These are phyloP conservation scores for Fusarium pseudonygamai DNA, from an alignment of 2,329 filamentous ascomycete species.

Conservation along the genomic window DNA sequence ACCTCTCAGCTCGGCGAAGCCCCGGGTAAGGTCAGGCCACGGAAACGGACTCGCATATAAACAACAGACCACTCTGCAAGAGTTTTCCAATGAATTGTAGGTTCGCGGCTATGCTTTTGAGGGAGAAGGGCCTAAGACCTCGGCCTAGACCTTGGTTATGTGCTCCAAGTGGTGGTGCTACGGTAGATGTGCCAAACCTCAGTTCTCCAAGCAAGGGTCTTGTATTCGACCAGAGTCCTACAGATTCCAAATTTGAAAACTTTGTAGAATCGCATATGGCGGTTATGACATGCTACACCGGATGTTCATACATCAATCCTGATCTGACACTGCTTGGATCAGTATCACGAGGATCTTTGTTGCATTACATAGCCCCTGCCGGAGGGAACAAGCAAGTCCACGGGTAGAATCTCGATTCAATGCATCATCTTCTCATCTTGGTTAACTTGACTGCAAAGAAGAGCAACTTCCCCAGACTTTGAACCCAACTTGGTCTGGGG, in stretches of 20 bases:
- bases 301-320: not conserved
- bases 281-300: not conserved
- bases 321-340: conserved; percentile 8
- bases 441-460: not conserved
- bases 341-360: conserved; percentile 7
- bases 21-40: conserved; percentile 21
- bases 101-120: not conserved
- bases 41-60: not conserved
- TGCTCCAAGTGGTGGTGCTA: not conserved
- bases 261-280: not conserved
- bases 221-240: not conserved
- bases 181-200: conserved; percentile 15
- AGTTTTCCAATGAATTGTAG: not conserved
- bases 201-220: not conserved
- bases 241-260: not conserved
- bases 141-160: not conserved
- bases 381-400: not conserved
- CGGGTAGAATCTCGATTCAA: conserved; percentile 10
- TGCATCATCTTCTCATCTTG: not conserved
- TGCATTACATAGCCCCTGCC: not conserved
- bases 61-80: conserved; percentile 17
- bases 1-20: conserved; percentile 33
- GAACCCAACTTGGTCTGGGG: conserved; percentile 26
- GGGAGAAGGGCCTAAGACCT: not conserved
- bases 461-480: conserved; percentile 31